Conservation (phyloP, 305 asterid species). For the Petunia hybrid region DNA sequence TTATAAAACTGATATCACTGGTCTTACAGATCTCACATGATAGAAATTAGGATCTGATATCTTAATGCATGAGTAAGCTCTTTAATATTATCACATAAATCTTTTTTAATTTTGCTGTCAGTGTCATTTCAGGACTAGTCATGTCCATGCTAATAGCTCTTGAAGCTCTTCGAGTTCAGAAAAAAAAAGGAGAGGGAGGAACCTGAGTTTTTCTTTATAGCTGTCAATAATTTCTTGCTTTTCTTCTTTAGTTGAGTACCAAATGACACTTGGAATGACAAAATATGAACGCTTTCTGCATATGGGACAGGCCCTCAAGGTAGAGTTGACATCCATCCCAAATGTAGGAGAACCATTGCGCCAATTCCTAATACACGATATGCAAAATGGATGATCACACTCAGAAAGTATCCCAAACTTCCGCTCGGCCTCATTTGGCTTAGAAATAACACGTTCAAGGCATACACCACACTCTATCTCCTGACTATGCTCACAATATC, state of each 20-base stretch:
- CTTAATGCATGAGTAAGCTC: neutral
- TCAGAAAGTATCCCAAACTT: slow-evolving; percentile 74
- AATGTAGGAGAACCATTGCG: slow-evolving; percentile 73
- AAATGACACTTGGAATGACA: slow-evolving; percentile 37
- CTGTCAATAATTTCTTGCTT: slow-evolving; percentile 33
- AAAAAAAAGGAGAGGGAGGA: neutral
- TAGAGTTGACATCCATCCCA: slow-evolving; percentile 78
- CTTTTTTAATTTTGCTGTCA: neutral
- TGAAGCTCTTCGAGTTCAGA: neutral
- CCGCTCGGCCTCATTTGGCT: slow-evolving; percentile 72
- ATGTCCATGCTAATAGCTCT: neutral
- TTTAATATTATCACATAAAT: too few relatives aligned
- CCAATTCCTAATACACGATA: slow-evolving; percentile 93
- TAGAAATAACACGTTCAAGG: slow-evolving; percentile 79
- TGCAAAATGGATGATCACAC: slow-evolving; percentile 85
- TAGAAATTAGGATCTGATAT: neutral
- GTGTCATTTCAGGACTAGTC: neutral
- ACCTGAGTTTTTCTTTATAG: slow-evolving; percentile 36
- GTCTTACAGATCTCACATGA: neutral
- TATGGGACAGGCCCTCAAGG: slow-evolving; percentile 87
- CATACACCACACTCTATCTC: slow-evolving; percentile 95
- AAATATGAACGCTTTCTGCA: slow-evolving; percentile 74
- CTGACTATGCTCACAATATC: slow-evolving; percentile 71
- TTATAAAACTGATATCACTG: neutral
- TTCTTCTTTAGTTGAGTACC: slow-evolving; percentile 35